Conservation (phyloP, 768 basidiomycete genomes). For the Tubosaeta brunneosetosa region DNA sequence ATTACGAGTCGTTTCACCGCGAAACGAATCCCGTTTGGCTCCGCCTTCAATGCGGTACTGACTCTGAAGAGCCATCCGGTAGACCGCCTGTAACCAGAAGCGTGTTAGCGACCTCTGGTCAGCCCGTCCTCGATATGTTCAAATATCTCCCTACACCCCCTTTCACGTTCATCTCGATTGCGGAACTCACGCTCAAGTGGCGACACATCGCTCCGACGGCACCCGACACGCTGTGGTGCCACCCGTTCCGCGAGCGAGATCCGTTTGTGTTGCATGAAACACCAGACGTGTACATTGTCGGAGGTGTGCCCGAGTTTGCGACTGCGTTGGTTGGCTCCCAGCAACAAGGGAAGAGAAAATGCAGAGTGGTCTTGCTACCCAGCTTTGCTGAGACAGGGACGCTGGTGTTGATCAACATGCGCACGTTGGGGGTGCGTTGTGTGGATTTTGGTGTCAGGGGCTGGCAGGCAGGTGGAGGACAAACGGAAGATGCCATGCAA, state of each 20-base stretch:
- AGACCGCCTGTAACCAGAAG: slow-evolving; percentile 41
- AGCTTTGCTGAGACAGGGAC: slow-evolving; percentile 73
- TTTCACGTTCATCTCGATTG: slow-evolving; percentile 66
- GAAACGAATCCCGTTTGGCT: slow-evolving; percentile 92
- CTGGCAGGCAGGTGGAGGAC: slow-evolving; percentile 16
- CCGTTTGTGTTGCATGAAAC: slow-evolving; percentile 86
- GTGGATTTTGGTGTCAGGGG: slow-evolving; percentile 50
- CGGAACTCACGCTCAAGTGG: slow-evolving; percentile 83
- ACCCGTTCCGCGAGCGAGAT: slow-evolving; percentile 83
- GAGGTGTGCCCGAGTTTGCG: slow-evolving; percentile 80
- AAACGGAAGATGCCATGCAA: slow-evolving; percentile 21
- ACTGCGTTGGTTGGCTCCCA: slow-evolving; percentile 58
- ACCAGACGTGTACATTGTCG: slow-evolving; percentile 90
- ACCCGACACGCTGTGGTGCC: slow-evolving; percentile 98
- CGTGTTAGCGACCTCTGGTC: slow-evolving; percentile 84
- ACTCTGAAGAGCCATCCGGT: slow-evolving; percentile 22
- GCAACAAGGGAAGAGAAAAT: slow-evolving; percentile 32
- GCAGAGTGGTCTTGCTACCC: slow-evolving; percentile 78
- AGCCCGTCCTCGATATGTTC: slow-evolving; percentile 92
- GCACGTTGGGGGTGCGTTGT: slow-evolving; percentile 66
- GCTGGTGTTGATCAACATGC: slow-evolving; percentile 75
- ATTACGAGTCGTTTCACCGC: slow-evolving; percentile 60
- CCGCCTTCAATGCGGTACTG: slow-evolving; percentile 47
- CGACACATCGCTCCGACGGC: slow-evolving; percentile 98
- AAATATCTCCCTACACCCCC: slow-evolving; percentile 80